Percentiles rank a stretch among this genome's conserved stretches.
phyloP scores from a whole-genome alignment of 768 basidiomycete species.

The Hericium erinaceus region DNA sequence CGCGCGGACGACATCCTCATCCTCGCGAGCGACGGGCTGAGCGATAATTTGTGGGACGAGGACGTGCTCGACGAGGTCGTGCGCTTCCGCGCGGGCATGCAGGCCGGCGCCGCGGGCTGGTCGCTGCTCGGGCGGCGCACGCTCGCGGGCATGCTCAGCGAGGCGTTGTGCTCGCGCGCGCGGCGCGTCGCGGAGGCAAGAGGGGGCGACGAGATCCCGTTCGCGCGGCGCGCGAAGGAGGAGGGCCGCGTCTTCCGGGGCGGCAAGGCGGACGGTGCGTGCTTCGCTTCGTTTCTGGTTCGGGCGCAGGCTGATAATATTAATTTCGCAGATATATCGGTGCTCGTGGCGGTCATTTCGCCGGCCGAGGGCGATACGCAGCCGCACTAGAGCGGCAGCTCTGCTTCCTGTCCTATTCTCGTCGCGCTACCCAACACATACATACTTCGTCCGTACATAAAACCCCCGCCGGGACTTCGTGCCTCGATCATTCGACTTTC shows the following conservation, averaged over 20 bases:
- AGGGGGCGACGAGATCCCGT: conserved; percentile 56
- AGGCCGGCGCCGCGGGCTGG: conserved; percentile 6
- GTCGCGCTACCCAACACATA: too few species aligned
- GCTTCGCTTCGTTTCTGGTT: background rate
- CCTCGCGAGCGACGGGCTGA: conserved; percentile 72
- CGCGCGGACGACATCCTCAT: conserved; percentile 68
- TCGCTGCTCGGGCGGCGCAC: conserved; percentile 37
- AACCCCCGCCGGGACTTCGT: too few species aligned
- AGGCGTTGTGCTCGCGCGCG: conserved; percentile 76
- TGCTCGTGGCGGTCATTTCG: conserved; percentile 56
- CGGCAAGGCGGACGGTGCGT: conserved; percentile 79
- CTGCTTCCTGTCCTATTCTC: too few species aligned
- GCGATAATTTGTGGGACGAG: conserved; percentile 85
- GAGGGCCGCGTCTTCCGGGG: conserved; percentile 64
- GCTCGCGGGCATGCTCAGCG: conserved; percentile 62
- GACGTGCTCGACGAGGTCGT: conserved; percentile 78
- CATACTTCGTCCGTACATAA: too few species aligned
- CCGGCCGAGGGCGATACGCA: conserved; percentile 22
- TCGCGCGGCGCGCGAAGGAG: conserved; percentile 71
- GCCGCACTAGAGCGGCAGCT: too few species aligned
- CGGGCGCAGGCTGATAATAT: background rate
- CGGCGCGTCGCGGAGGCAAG: conserved; percentile 34
- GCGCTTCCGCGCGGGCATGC: conserved; percentile 39
- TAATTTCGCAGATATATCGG: conserved; percentile 47
- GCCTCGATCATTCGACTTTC: too few species aligned